Percentiles rank a stretch among this genome's conserved stretches.
Evolutionary conservation across 139 green algal genomes (phyloP).

Genomic region (Picochlorum costavermella): DNA sequence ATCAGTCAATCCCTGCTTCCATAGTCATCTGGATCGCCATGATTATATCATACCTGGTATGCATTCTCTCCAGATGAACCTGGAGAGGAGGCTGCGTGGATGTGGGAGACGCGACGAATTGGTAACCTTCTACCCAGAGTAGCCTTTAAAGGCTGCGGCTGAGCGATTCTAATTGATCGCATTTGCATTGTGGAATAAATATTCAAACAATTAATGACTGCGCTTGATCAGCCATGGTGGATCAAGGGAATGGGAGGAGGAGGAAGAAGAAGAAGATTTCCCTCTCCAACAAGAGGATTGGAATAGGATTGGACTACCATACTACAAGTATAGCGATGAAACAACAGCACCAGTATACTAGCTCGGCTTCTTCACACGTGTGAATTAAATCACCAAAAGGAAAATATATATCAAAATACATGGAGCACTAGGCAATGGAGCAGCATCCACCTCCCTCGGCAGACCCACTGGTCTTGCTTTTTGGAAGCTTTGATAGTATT

Average conservation of each 20-base stretch:
- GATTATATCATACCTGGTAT: conserved; percentile 16
- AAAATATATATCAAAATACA: conserved; percentile 4
- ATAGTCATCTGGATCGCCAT: neutral
- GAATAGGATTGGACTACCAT: too few species aligned
- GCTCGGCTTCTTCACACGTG: too few species aligned
- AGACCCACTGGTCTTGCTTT: too few species aligned
- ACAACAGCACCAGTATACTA: too few species aligned
- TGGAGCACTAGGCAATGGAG: conserved; percentile 1
- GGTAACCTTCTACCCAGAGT: neutral
- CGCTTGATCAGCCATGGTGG: too few species aligned
- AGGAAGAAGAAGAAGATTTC: too few species aligned
- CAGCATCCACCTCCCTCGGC: conserved; percentile 6
- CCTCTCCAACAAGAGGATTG: too few species aligned
- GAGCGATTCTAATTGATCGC: conserved; percentile 7
- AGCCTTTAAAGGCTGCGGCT: neutral
- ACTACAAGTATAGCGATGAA: too few species aligned
- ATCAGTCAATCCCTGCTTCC: neutral
- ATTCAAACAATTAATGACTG: too few species aligned
- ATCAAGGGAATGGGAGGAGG: too few species aligned
- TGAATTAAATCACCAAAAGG: neutral
- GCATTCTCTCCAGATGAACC: conserved; percentile 17
- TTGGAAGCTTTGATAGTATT: conserved; percentile 11
- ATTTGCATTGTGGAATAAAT: neutral
- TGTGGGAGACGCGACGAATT: neutral
- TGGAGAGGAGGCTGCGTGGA: neutral